Conservation (phyloP, 2,329 filamentous ascomycete species). For the Diaporthe longicolla region DNA sequence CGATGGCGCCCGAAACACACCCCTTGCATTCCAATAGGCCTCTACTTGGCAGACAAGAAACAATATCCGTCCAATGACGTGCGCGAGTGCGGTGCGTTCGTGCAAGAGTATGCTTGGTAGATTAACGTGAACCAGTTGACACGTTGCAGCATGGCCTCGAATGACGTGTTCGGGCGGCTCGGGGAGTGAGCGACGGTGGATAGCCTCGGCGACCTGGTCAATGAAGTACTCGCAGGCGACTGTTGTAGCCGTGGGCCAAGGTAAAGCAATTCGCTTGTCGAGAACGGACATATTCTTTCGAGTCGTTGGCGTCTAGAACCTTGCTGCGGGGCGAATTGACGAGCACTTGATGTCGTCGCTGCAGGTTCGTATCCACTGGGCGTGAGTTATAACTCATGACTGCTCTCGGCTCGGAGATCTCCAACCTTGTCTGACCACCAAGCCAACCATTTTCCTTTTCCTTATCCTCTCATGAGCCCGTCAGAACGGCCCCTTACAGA, state of each 20-base stretch:
- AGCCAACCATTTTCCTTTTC: background rate
- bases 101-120: constrained; percentile 4
- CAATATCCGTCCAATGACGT: background rate
- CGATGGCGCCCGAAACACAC: constrained; percentile 13
- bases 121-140: constrained; percentile 3
- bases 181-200: background rate
- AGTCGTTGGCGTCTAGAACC: background rate
- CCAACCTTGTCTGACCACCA: background rate
- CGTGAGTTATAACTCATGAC: background rate
- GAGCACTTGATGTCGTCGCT: background rate
- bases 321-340: background rate
- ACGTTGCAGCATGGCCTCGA: constrained; percentile 17
- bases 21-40: constrained; percentile 29
- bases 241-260: background rate
- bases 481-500: constrained; percentile 30
- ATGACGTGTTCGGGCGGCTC: constrained; percentile 4
- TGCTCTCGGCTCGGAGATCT: background rate
- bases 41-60: background rate
- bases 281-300: background rate
- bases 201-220: background rate
- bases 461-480: background rate
- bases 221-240: background rate
- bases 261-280: background rate
- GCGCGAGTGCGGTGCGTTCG: background rate
- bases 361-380: background rate